These are phyloP conservation scores for Populus hybrid DNA, from an alignment of 441 rosid species.

Conservation along the genomic window DNA sequence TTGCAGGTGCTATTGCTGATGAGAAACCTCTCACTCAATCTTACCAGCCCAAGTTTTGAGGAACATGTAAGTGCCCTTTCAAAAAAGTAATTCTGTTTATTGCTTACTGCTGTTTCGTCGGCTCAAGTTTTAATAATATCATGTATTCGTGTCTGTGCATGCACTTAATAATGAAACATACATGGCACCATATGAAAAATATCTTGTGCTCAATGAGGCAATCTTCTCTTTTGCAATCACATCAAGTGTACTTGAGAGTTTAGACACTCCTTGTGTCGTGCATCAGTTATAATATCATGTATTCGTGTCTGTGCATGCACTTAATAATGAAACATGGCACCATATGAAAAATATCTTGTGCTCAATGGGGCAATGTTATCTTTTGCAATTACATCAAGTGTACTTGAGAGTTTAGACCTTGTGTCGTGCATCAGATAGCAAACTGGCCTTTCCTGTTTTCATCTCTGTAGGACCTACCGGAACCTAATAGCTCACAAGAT, in stretches of 20 bases:
- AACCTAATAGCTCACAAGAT: neutral
- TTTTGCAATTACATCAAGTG: neutral
- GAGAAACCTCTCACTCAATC: slow-evolving; percentile 83
- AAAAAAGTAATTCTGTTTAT: neutral
- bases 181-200: neutral
- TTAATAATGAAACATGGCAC: neutral
- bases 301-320: neutral
- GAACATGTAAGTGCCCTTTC: slow-evolving; percentile 60
- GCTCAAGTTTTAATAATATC: neutral
- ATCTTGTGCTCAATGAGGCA: neutral
- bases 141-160: neutral
- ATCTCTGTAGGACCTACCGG: neutral
- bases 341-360: neutral
- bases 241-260: neutral
- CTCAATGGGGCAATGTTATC: neutral
- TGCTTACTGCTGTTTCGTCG: neutral
- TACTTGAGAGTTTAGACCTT: neutral
- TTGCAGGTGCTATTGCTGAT: slow-evolving; percentile 72
- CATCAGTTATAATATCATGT: neutral
- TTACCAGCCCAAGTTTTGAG: slow-evolving; percentile 79
- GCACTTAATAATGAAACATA: neutral
- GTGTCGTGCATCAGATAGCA: neutral
- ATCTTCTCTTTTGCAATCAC: neutral
- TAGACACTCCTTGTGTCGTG: too few species aligned
- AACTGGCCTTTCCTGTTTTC: neutral